phyloP scores from a whole-genome alignment of 257 asterid genomes.

The Jacaranda copaia region DNA sequence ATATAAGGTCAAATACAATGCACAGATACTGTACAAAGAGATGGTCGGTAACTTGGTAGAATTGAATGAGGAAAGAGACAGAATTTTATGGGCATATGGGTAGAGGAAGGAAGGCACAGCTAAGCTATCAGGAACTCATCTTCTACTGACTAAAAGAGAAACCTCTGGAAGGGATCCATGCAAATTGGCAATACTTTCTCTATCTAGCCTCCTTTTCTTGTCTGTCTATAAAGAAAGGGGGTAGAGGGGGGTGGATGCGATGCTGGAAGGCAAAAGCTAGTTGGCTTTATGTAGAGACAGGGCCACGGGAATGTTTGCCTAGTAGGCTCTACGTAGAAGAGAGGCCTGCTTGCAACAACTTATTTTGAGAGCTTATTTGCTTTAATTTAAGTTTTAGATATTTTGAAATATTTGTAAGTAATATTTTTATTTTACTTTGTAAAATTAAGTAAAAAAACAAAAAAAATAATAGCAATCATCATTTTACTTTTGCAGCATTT shows the following conservation, averaged over 20 bases:
- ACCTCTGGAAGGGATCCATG: constrained; percentile 51
- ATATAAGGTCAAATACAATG: constrained; percentile 26
- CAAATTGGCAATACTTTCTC: constrained; percentile 37
- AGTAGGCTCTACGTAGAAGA: not conserved
- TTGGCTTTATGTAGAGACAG: constrained; percentile 41
- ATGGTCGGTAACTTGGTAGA: constrained; percentile 42
- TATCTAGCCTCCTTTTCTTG: constrained; percentile 35
- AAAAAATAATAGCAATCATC: no score
- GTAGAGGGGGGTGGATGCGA: not conserved
- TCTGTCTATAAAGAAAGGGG: constrained; percentile 38
- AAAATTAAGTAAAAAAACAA: no score
- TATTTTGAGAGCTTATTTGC: no score
- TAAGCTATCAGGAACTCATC: constrained; percentile 48
- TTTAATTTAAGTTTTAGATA: no score
- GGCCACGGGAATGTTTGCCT: no score
- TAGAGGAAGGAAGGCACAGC: constrained; percentile 49
- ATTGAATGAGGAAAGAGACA: constrained; percentile 55
- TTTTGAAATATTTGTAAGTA: no score
- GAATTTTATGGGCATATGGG: constrained; percentile 67
- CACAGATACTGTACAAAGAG: constrained; percentile 32
- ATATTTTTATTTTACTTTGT: no score
- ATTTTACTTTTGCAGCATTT: no score
- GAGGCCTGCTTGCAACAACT: no score
- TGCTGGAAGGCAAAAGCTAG: constrained; percentile 26
- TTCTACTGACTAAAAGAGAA: constrained; percentile 44